These are phyloP conservation scores for Apiosordaria backusii DNA, from an alignment of 495 filamentous ascomycete species.

Conservation along the genomic window DNA sequence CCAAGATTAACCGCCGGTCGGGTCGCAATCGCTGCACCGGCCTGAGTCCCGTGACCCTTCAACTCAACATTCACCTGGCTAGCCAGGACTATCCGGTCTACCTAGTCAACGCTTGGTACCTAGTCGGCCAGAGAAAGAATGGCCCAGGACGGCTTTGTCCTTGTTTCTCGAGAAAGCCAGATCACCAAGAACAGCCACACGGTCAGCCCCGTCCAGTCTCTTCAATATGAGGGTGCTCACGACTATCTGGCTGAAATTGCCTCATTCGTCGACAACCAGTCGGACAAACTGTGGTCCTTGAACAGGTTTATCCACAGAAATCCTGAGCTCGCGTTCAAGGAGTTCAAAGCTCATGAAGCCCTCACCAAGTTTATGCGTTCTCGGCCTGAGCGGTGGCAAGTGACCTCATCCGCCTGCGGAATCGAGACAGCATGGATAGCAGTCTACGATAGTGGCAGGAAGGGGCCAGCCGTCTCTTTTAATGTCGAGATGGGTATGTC, in stretches of 20 bases:
- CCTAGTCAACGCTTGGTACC: not conserved
- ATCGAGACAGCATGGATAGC: constrained; percentile 56
- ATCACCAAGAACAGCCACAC: not conserved
- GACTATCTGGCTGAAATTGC: constrained; percentile 32
- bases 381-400: constrained; percentile 47
- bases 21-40: not conserved
- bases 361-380: constrained; percentile 53
- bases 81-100: not conserved
- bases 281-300: constrained; percentile 38
- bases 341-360: constrained; percentile 55
- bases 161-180: not conserved
- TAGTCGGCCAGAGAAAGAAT: not conserved
- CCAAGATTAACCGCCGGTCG: not conserved
- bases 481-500: constrained; percentile 56
- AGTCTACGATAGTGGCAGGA: constrained; percentile 46
- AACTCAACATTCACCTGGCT: not conserved
- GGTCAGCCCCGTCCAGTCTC: not conserved
- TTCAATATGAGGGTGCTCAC: not conserved
- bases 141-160: not conserved
- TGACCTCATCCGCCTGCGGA: constrained; percentile 54
- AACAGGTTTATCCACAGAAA: constrained; percentile 57
- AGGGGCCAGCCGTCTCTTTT: constrained; percentile 51
- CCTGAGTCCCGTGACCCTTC: not conserved
- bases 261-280: constrained; percentile 35
- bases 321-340: constrained; percentile 57